Base-by-base conservation (phyloP, 1,284 basidiomycete species). In the Leccinum solheimii region DNA sequence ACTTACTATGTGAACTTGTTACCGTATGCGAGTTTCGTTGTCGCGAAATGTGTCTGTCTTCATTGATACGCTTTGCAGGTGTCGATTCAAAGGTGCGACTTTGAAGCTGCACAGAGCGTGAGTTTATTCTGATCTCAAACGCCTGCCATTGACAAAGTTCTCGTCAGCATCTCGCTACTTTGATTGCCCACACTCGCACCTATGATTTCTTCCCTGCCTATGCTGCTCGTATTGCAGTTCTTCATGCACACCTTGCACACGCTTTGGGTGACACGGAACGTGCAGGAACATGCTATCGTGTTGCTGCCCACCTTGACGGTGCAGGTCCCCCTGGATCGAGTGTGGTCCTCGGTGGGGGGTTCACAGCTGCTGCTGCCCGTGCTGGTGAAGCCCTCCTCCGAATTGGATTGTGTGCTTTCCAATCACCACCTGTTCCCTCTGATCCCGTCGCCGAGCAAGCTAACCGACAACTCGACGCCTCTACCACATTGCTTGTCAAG, bases 211-310 rank as follows among this genome's bases (percentile, higher is more conserved):
- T 88, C 68, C 64, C 72, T 10, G 62, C 73, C 0, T 91, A 87
- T 68, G 78, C 85, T 2, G 79, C 85, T 0, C 83, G 87, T 5
- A 84, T 91, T 14, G 80, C 87, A 1, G 77, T 91, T 4, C 82
- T 87, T 61, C 82, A 90, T 63, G 89, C 85, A 0, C 88, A 91
- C 63, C 81, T 92, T 21, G 85, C 88, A 8, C 90, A 92, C 69
- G 84, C 87, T 4, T 68, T 80, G 14, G 78, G 79, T 6, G 75
- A 79, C 26, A 71, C 74, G 1, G 75, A 78, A 11, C 79, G 83
- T 2, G 90, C 90, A 16, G 65, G 78, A 49, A 75, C 80, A 34
- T 90, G 87, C 62, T 92, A 91, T 71, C 77, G 76, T 45, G 80
- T 87, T 3, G 86, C 88, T 4, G 83, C 80, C 4, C 71, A 78